A percentile compares a stretch with the other conserved stretches of the same genome.
Evolutionary conservation across 805 yeast species (phyloP).

Genomic region (Candida pseudoglaebosa): DNA sequence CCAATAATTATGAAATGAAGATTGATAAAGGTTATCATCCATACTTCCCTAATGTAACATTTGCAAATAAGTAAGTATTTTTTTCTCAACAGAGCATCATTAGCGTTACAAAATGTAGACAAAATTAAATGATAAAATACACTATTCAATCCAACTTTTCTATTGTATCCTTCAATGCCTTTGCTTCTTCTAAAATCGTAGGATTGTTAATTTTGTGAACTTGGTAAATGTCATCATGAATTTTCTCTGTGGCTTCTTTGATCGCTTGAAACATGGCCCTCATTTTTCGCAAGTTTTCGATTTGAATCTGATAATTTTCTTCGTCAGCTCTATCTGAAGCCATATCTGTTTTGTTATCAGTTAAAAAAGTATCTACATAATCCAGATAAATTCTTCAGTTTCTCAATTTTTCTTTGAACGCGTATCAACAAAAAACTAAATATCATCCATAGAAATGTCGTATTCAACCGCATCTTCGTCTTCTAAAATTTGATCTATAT

Average conservation of each 20-base stretch:
- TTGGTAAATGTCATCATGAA: conserved; percentile 1
- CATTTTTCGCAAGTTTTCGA: neutral
- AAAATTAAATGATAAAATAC: neutral
- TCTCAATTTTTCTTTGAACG: neutral
- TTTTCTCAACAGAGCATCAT: neutral
- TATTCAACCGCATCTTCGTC: conserved; percentile 38
- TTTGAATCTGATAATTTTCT: neutral
- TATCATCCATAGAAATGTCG: conserved; percentile 24
- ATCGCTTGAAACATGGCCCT: conserved; percentile 2
- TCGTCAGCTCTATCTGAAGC: too few species aligned
- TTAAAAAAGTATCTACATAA: neutral
- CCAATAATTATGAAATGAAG: conserved; percentile 8
- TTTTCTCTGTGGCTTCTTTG: conserved; percentile 1
- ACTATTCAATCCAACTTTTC: neutral
- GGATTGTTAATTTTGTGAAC: neutral
- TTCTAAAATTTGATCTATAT: conserved; percentile 33
- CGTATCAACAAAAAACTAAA: neutral
- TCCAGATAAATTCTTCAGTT: neutral
- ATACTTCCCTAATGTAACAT: conserved; percentile 22
- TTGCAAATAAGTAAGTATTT: neutral
- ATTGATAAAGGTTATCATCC: conserved; percentile 17
- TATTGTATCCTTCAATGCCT: neutral
- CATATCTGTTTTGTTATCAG: neutral
- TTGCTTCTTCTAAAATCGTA: neutral
- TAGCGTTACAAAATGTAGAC: neutral